phyloP scores from a whole-genome alignment of 352 stramenopile species.

The Hyaloperonospora arabidopsidis region DNA sequence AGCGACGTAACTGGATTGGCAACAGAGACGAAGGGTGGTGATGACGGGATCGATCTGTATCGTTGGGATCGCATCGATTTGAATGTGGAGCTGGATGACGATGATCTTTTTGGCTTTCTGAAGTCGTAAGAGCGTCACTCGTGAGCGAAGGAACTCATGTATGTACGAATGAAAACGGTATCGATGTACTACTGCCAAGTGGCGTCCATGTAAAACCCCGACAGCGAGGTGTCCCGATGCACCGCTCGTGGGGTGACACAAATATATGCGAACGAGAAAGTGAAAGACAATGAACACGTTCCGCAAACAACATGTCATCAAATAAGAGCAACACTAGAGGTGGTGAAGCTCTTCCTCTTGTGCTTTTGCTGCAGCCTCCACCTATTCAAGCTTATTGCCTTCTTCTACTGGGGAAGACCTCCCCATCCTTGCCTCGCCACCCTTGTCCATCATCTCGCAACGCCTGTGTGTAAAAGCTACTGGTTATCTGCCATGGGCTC shows the following conservation, averaged over 20 bases:
- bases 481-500: conserved; percentile 39
- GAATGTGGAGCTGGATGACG: conserved; percentile 75
- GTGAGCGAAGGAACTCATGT: conserved; percentile 20
- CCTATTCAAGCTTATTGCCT: not conserved
- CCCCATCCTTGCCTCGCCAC: conserved; percentile 3
- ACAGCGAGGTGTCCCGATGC: not conserved
- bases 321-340: not conserved
- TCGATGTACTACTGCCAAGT: conserved; percentile 6
- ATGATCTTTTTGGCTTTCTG: conserved; percentile 83
- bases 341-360: not conserved
- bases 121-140: conserved; percentile 43
- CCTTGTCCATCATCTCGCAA: not conserved
- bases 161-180: conserved; percentile 22
- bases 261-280: no score
- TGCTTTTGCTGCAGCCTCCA: no score
- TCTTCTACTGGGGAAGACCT: not conserved
- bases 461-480: conserved; percentile 11
- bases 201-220: not conserved
- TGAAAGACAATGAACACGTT: no score
- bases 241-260: no score
- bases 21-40: conserved; percentile 28
- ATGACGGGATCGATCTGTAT: conserved; percentile 63
- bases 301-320: not conserved
- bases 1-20: conserved; percentile 8
- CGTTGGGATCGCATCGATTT: conserved; percentile 77